Conservation (phyloP, 2,329 filamentous ascomycete species). For the Apiospora saccharicola region DNA sequence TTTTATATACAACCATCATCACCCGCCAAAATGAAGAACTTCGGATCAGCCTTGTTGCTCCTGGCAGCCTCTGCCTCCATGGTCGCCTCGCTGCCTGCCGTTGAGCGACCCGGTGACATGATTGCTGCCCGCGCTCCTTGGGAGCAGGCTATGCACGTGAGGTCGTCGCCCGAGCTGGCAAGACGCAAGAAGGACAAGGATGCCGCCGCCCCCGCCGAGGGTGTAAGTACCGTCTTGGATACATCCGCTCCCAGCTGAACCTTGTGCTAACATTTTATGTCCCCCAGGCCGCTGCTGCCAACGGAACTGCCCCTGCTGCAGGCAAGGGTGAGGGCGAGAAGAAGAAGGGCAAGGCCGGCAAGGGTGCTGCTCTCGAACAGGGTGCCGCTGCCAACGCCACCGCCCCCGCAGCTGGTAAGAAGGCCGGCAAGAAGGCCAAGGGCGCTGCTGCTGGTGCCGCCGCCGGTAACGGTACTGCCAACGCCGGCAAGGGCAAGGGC, state of each 20-base stretch:
- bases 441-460: not conserved
- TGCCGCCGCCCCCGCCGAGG: not conserved
- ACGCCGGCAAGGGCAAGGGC: slow-evolving; percentile 19
- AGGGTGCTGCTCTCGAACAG: not conserved
- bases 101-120: not conserved
- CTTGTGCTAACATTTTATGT: not conserved
- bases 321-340: slow-evolving; percentile 17
- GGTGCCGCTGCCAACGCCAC: slow-evolving; percentile 21
- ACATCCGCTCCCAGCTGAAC: not conserved
- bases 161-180: slow-evolving; percentile 4
- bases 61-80: slow-evolving; percentile 29
- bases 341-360: slow-evolving; percentile 23
- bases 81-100: slow-evolving; percentile 26
- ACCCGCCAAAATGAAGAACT: slow-evolving; percentile 28
- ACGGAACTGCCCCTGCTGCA: slow-evolving; percentile 19
- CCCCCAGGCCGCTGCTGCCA: not conserved
- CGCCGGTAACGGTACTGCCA: slow-evolving; percentile 21
- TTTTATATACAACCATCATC: not conserved
- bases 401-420: not conserved
- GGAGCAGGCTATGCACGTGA: slow-evolving; percentile 13
- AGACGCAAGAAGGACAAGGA: slow-evolving; percentile 20
- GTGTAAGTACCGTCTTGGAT: not conserved
- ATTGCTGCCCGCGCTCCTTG: slow-evolving; percentile 23
- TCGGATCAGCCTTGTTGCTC: slow-evolving; percentile 28
- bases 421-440: slow-evolving; percentile 21